Percentiles rank a stretch among this genome's conserved stretches.
phyloP scores from a whole-genome alignment of 2,329 filamentous ascomycete genomes.

The Lasiodiplodia hormozganensis region DNA sequence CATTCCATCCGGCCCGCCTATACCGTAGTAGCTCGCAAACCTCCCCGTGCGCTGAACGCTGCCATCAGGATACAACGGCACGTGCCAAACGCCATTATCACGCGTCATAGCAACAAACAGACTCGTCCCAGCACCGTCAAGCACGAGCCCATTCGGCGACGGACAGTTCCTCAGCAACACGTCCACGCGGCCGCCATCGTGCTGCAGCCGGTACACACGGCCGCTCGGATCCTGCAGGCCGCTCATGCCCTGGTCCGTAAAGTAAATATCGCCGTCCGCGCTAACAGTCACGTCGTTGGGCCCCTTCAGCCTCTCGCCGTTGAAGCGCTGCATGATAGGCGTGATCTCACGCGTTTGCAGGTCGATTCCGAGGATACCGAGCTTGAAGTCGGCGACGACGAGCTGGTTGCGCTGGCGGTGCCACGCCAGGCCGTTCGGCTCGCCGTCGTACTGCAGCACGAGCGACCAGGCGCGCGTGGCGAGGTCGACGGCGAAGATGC shows the following conservation, averaged over 20 bases:
- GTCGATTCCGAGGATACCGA: background rate
- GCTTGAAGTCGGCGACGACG: background rate
- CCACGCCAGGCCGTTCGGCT: conserved; percentile 2
- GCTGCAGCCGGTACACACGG: background rate
- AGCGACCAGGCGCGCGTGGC: background rate
- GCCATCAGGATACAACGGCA: background rate
- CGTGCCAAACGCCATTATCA: background rate
- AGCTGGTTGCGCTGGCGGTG: background rate
- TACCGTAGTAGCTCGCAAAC: background rate
- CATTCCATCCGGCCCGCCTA: background rate
- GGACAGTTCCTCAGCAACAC: background rate
- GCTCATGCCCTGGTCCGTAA: background rate
- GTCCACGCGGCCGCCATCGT: background rate
- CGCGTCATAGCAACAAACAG: conserved; percentile 1
- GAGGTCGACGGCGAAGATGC: background rate
- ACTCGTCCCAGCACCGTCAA: background rate
- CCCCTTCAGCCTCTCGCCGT: conserved; percentile 1
- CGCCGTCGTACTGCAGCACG: background rate
- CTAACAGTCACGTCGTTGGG: background rate
- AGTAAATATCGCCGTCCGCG: background rate
- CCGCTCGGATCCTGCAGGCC: background rate
- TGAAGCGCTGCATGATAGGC: background rate
- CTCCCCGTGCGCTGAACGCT: background rate
- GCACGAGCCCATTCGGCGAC: background rate
- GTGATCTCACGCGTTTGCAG: background rate